Evolutionary conservation across 169 alveolate species (phyloP), one percentile per base, ranked within the genome.

Genomic region (Plasmodium vivax): DNA sequence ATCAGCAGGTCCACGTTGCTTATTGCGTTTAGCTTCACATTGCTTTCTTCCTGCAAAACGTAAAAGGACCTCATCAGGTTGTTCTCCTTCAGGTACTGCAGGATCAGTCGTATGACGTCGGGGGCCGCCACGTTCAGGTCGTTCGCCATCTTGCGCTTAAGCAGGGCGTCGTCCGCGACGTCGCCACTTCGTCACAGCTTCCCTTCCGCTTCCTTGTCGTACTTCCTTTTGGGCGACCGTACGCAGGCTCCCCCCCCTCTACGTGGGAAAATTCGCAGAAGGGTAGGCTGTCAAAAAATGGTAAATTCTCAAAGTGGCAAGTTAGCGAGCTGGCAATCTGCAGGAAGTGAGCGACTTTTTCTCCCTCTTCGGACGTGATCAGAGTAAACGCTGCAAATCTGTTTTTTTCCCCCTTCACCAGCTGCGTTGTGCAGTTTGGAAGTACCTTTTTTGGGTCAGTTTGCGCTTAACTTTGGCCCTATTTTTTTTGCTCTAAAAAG

Each of bases 11-110:
- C 98, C 27, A 96, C 90, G 92, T 94, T 95, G 12, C 97, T 93
- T 41, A 93, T 92, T 72, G 97, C 95, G 51, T 95, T 96, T 38
- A 96, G 91, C 32, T 95, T 93, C 56, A 96, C 95, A 19, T 96
- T 96, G 36, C 97, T 77, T 74, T 96, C 98, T 79, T 96, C 97
- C 82, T 96, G 98, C 84, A 96, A 82, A 79, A 96, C 92, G 94
- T 94, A 84, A 75, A 96, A 96, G 38, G 96, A 82, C 83, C 95
- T 95, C 34, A 92, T 94, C 8, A 95, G 81, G 45, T 90, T 94
- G 41, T 96, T 96, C 85, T 96, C 98, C 90, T 92, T 95, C 74
- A 96, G 94, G 82, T 93, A 96, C 84, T 96, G 98, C 14, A 96
- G 91, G 87, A 96, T 96, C 43, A 96, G 80, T 41, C 93, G 94